Percentiles rank a stretch among this genome's conserved stretches.
These are phyloP conservation scores for Ceratobasidium sp. DNA, from an alignment of 1,284 basidiomycete genomes.

Conservation along the genomic window DNA sequence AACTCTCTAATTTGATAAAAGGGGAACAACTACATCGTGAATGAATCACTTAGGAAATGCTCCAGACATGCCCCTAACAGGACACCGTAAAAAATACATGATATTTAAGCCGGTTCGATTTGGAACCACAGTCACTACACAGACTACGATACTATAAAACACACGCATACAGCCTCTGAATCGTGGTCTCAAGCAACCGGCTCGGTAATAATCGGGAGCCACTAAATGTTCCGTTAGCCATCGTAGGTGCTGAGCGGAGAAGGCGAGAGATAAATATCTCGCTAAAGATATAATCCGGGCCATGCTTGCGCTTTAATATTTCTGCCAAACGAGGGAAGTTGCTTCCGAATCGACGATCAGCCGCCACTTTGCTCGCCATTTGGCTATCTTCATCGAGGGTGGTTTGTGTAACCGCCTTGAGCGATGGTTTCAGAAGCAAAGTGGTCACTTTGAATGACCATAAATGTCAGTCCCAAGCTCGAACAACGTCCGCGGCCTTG, in stretches of 20 bases:
- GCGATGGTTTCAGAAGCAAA: constrained; percentile 13
- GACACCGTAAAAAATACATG: too few species aligned
- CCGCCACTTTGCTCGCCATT: neutral
- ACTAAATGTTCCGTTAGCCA: neutral
- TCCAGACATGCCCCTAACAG: neutral
- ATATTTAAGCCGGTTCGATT: constrained; percentile 28
- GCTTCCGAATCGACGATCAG: constrained; percentile 27
- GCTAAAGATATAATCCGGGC: constrained; percentile 33
- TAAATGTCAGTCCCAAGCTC: neutral
- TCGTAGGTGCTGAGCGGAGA: neutral
- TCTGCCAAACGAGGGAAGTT: constrained; percentile 38
- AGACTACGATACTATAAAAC: neutral
- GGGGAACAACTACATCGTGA: neutral
- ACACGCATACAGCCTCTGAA: neutral
- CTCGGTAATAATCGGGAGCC: neutral
- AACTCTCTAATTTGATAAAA: neutral
- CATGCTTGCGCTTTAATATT: constrained; percentile 39
- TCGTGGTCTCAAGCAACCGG: neutral
- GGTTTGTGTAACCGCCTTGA: constrained; percentile 20
- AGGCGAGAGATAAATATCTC: constrained; percentile 19
- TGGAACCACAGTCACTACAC: neutral
- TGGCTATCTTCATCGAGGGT: constrained; percentile 13
- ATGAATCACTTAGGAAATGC: neutral
- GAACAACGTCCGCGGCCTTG: neutral
- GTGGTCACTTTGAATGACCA: neutral